phyloP scores from a whole-genome alignment of 768 basidiomycete genomes.

The Leccinum variicolor region DNA sequence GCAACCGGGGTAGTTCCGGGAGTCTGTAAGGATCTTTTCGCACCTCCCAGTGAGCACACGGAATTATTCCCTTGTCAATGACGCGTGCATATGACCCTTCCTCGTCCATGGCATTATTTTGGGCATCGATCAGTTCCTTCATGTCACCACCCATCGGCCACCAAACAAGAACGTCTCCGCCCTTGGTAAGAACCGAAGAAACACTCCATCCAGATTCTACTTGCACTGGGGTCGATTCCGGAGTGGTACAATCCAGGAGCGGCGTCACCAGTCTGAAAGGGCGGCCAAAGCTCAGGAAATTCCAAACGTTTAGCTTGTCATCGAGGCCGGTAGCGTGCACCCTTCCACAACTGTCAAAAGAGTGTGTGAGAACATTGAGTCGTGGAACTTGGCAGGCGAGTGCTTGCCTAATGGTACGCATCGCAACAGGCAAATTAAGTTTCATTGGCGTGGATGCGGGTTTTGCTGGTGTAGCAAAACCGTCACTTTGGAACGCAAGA shows the following conservation, averaged over 20 bases:
- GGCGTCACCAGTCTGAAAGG: conserved; percentile 57
- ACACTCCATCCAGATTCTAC: conserved; percentile 82
- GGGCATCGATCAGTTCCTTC: conserved; percentile 32
- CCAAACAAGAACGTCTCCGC: conserved; percentile 74
- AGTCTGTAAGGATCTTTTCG: conserved; percentile 52
- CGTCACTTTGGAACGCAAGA: conserved; percentile 43
- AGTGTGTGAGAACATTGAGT: conserved; percentile 12
- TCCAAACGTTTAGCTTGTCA: conserved; percentile 59
- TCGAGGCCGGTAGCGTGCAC: conserved; percentile 69
- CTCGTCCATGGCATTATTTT: conserved; percentile 46
- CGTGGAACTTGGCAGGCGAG: not conserved
- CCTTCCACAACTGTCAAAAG: conserved; percentile 63
- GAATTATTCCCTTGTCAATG: conserved; percentile 43
- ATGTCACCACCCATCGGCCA: conserved; percentile 59
- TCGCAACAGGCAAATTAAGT: conserved; percentile 55
- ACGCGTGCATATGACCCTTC: conserved; percentile 30
- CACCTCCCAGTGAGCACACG: conserved; percentile 61
- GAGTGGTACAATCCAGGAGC: conserved; percentile 38
- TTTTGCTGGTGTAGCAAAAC: conserved; percentile 55
- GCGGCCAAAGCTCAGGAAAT: conserved; percentile 73
- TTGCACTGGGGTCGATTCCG: conserved; percentile 50
- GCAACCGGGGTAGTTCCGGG: conserved; percentile 59
- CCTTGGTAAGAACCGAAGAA: conserved; percentile 66
- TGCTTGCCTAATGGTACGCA: conserved; percentile 62
- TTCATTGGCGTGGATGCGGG: conserved; percentile 50